A percentile compares a stretch with the other conserved stretches of the same genome.
phyloP scores from a whole-genome alignment of 805 yeast species.

The Nadsonia fulvescens region DNA sequence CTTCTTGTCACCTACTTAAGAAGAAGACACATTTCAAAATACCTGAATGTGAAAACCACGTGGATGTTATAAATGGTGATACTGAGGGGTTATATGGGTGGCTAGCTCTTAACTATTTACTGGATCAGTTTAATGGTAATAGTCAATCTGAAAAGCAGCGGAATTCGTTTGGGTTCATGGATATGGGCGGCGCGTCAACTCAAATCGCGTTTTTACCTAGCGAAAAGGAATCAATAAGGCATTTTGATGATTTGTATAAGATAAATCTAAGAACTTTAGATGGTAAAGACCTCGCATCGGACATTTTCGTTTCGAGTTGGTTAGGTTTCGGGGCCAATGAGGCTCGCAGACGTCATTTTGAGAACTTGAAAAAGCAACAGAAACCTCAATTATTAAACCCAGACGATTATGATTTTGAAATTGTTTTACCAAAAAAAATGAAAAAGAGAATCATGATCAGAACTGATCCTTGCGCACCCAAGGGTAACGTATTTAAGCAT shows the following conservation, averaged over 20 bases:
- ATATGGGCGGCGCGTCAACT: slow-evolving; percentile 98
- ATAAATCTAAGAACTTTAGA: slow-evolving; percentile 52
- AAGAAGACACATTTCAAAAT: slow-evolving; percentile 38
- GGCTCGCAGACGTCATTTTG: slow-evolving; percentile 57
- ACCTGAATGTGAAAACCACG: slow-evolving; percentile 50
- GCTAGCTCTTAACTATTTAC: slow-evolving; percentile 75
- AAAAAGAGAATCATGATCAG: no score
- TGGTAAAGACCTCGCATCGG: slow-evolving; percentile 30
- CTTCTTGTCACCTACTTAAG: slow-evolving; percentile 41
- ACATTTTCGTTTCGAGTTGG: slow-evolving; percentile 90
- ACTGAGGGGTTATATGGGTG: slow-evolving; percentile 93
- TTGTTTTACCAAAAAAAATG: no score
- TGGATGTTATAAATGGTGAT: slow-evolving; percentile 83
- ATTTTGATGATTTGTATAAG: slow-evolving; percentile 53
- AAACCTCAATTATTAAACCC: slow-evolving; percentile 9
- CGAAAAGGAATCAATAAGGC: slow-evolving; percentile 38
- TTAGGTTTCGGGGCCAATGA: slow-evolving; percentile 95
- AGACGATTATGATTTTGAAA: no score
- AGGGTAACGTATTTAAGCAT: slow-evolving; percentile 27
- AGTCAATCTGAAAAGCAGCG: slow-evolving; percentile 9
- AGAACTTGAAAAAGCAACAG: slow-evolving; percentile 2
- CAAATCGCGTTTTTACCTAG: slow-evolving; percentile 87
- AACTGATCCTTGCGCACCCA: slow-evolving; percentile 70
- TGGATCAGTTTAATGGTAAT: slow-evolving; percentile 47
- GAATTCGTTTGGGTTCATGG: slow-evolving; percentile 63